Evolutionary conservation across 192 early-diverging fungal genomes (phyloP), one percentile per base, ranked within the genome.

Genomic region (Geranomyces michiganensis): DNA sequence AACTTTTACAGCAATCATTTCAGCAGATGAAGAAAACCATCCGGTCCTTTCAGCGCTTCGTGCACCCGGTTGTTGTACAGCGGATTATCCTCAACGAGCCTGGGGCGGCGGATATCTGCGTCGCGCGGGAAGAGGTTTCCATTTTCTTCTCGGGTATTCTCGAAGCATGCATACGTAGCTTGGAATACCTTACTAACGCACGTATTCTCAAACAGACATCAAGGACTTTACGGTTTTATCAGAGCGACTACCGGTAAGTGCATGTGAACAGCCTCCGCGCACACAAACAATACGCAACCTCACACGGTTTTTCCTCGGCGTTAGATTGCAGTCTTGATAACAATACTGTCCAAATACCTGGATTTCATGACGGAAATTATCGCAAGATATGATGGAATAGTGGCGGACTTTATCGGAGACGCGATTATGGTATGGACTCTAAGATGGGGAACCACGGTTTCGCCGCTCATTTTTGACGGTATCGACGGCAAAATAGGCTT

Each of bases 61-160:
- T 64, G 33, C 62, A 64, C 43, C 62, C 62, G 1, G 36, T 64
- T 13, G 62, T 64, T 19, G 62, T 64, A 5, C 33, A 64, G 30
- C 62, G 62, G 5, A 64, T 64, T 30, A 22, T 64, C 1, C 41
- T 29, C 10, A 43, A 64, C 43, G 62, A 64, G 30, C 62, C 62
- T 1, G 62, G 62, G 13, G 62, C 62, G 13, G 62, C 62, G 10
- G 62, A 64, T 9, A 46, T 64, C 10, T 64, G 41, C 21, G 62
- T 64, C 5, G 30, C 44, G 62, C 33, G 62, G 32, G 44, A 64
- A 22, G 62, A 64, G 21, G 62, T 64, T 4, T 12, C 33, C n/a
- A 64, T 64, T n/a, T 64, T 64, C 36, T 64, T 64, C 43, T 64
- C 62, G 12, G 61, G 61, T 62, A 62, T 36, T 13, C 17, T n/a